phyloP scores from a whole-genome alignment of 2,329 filamentous ascomycete genomes.

The Penicillium sp. region DNA sequence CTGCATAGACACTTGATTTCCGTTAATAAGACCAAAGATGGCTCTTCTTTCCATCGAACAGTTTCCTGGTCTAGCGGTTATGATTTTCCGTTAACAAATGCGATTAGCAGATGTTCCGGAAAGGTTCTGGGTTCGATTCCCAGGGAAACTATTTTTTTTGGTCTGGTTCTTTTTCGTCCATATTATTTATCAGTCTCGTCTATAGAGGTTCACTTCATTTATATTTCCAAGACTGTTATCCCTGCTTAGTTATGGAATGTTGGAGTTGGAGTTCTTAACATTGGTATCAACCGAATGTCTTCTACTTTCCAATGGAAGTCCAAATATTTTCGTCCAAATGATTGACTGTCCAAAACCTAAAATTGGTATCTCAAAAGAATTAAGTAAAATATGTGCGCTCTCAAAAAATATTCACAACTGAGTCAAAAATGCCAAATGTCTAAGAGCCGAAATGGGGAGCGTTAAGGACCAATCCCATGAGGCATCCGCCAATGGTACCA shows the following conservation, averaged over 20 bases:
- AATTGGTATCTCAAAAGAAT: background rate
- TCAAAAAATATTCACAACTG: background rate
- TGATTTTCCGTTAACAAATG: slow-evolving; percentile 5
- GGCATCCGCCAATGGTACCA: slow-evolving; percentile 46
- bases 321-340: background rate
- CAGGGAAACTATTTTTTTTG: slow-evolving; percentile 7
- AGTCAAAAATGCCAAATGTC: background rate
- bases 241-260: background rate
- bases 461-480: slow-evolving; percentile 51
- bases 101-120: background rate
- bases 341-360: background rate
- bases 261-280: too few relatives aligned
- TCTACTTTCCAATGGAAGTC: background rate
- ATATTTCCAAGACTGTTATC: background rate
- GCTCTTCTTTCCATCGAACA: background rate
- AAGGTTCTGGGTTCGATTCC: slow-evolving; percentile 6
- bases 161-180: background rate
- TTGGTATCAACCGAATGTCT: background rate
- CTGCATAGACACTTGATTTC: too few relatives aligned
- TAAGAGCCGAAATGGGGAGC: slow-evolving; percentile 46
- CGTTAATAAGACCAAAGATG: too few relatives aligned
- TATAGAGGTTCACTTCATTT: too few relatives aligned
- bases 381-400: background rate
- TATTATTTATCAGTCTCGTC: too few relatives aligned
- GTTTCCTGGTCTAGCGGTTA: slow-evolving; percentile 9